These are phyloP conservation scores for Auriscalpium vulgare DNA, from an alignment of 768 basidiomycete genomes.

Conservation along the genomic window DNA sequence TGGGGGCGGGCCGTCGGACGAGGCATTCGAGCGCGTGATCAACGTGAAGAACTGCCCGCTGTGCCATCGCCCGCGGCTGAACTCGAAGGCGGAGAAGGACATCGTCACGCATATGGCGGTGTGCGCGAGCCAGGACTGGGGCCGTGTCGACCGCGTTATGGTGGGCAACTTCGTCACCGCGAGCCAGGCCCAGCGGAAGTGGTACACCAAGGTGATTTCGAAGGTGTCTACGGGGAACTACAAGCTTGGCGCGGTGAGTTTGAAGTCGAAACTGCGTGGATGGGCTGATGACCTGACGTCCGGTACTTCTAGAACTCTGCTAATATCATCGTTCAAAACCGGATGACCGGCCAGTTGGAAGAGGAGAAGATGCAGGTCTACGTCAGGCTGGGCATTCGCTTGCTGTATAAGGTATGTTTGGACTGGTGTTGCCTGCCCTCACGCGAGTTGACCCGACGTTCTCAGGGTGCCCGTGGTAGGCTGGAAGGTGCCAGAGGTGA, in stretches of 20 bases:
- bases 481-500: slow-evolving; percentile 86
- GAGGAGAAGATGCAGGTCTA: slow-evolving; percentile 99
- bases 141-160: slow-evolving; percentile 77
- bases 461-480: slow-evolving; percentile 68
- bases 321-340: slow-evolving; percentile 96
- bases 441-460: not conserved
- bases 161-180: slow-evolving; percentile 94
- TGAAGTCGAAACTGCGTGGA: not conserved
- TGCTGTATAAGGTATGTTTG: slow-evolving; percentile 71
- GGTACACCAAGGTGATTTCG: slow-evolving; percentile 84
- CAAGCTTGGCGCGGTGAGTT: slow-evolving; percentile 77
- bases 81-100: slow-evolving; percentile 83
- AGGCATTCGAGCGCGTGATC: slow-evolving; percentile 75
- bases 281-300: not conserved
- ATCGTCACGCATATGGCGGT: slow-evolving; percentile 96
- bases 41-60: slow-evolving; percentile 93
- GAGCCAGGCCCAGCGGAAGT: slow-evolving; percentile 93
- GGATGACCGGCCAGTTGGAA: slow-evolving; percentile 82
- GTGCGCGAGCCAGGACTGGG: slow-evolving; percentile 92
- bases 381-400: slow-evolving; percentile 83
- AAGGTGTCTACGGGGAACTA: slow-evolving; percentile 87
- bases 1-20: slow-evolving; percentile 18
- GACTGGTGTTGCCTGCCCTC: not conserved
- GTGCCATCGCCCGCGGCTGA: slow-evolving; percentile 83
- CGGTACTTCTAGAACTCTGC: slow-evolving; percentile 67